Evolutionary conservation across 2,329 filamentous ascomycete species (phyloP).

Genomic region (Albophoma yamanashiensis): DNA sequence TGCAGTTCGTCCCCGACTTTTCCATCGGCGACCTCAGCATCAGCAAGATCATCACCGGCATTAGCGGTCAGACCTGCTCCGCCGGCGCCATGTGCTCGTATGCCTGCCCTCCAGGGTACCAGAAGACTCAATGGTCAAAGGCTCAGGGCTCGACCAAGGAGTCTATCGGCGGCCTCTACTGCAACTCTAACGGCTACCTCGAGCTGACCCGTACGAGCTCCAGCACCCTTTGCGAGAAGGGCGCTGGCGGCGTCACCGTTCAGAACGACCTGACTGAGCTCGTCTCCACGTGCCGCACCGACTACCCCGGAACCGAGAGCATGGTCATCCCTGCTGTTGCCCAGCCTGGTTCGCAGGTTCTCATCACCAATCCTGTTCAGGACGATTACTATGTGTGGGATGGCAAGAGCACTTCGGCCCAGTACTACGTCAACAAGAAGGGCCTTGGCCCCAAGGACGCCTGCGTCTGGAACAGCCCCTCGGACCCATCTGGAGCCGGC

Average conservation of each 20-base stretch:
- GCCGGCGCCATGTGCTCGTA: slow-evolving; percentile 76
- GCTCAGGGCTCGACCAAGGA: slow-evolving; percentile 69
- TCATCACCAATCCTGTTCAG: slow-evolving; percentile 67
- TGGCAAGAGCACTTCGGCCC: slow-evolving; percentile 66
- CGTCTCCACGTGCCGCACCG: slow-evolving; percentile 80
- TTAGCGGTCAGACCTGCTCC: slow-evolving; percentile 49
- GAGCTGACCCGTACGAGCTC: slow-evolving; percentile 61
- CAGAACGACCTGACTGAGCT: slow-evolving; percentile 59
- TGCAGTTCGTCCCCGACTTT: slow-evolving; percentile 54
- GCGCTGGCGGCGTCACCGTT: slow-evolving; percentile 60
- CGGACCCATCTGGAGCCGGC: slow-evolving; percentile 45
- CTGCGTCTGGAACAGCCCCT: slow-evolving; percentile 61
- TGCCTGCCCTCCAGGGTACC: slow-evolving; percentile 80
- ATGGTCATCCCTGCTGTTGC: slow-evolving; percentile 72
- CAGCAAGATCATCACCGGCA: slow-evolving; percentile 52
- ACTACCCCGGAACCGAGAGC: slow-evolving; percentile 86
- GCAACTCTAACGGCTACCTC: slow-evolving; percentile 62
- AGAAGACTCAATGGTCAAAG: slow-evolving; percentile 82
- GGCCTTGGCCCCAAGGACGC: slow-evolving; percentile 55
- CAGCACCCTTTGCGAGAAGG: slow-evolving; percentile 63
- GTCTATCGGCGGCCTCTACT: slow-evolving; percentile 81
- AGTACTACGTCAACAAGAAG: slow-evolving; percentile 92
- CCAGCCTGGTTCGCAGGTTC: slow-evolving; percentile 43
- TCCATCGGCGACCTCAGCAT: slow-evolving; percentile 41
- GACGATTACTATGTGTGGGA: slow-evolving; percentile 69